phyloP scores from a whole-genome alignment of 768 basidiomycete genomes.

The Dioszegia hungarica region DNA sequence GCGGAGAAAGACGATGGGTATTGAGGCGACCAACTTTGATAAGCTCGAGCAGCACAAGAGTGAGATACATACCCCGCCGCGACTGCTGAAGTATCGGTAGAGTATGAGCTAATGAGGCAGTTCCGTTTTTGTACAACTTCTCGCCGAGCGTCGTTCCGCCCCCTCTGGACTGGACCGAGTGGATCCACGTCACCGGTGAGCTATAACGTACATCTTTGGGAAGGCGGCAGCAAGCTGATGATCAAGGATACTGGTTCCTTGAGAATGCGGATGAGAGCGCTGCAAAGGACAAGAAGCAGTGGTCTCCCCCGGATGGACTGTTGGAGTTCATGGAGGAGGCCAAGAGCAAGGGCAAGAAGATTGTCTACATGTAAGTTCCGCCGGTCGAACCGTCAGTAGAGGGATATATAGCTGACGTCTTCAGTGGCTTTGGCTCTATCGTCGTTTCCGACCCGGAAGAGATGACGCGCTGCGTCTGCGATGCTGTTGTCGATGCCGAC shows the following conservation, averaged over 20 bases:
- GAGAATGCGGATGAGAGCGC: conserved; percentile 80
- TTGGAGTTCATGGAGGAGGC: conserved; percentile 77
- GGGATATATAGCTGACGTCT: not conserved
- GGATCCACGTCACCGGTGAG: conserved; percentile 63
- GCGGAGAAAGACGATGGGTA: conserved; percentile 69
- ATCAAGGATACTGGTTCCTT: conserved; percentile 89
- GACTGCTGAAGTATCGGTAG: not conserved
- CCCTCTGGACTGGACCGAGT: conserved; percentile 97
- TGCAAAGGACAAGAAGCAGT: conserved; percentile 62
- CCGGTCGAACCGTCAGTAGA: not conserved
- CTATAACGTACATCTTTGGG: not conserved
- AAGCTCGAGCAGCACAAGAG: conserved; percentile 91
- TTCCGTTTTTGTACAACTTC: conserved; percentile 97
- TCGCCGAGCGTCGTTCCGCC: conserved; percentile 84
- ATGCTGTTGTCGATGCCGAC: conserved; percentile 78
- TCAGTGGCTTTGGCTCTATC: conserved; percentile 82
- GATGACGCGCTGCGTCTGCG: conserved; percentile 86
- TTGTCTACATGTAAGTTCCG: conserved; percentile 70
- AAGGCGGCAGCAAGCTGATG: conserved; percentile 39
- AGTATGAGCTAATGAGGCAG: conserved; percentile 46
- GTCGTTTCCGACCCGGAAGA: conserved; percentile 89
- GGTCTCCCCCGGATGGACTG: conserved; percentile 76
- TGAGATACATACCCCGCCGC: conserved; percentile 3
- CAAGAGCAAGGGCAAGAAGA: conserved; percentile 68
- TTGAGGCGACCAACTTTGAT: conserved; percentile 79